Evolutionary conservation across 1,284 basidiomycete species (phyloP).

Genomic region (Leccinum discolor): DNA sequence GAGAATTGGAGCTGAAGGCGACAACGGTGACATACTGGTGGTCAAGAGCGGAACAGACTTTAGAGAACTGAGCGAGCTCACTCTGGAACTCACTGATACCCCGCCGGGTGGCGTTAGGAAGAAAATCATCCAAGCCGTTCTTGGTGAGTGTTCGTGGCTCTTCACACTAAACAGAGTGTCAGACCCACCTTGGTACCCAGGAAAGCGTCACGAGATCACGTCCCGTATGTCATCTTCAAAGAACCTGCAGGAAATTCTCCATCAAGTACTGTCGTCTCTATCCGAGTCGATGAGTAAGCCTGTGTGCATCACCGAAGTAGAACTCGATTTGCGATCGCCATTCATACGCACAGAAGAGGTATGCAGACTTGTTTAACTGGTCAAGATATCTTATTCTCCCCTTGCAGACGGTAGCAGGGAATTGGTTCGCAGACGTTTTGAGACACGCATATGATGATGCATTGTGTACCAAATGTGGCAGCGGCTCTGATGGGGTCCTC

Average conservation of each 20-base stretch:
- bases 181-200: constrained; percentile 29
- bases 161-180: background rate
- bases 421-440: constrained; percentile 89
- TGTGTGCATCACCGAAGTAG: constrained; percentile 69
- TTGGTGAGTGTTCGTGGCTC: constrained; percentile 40
- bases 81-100: constrained; percentile 64
- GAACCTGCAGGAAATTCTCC: constrained; percentile 60
- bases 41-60: constrained; percentile 94
- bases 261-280: constrained; percentile 71
- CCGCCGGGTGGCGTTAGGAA: constrained; percentile 65
- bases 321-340: constrained; percentile 78
- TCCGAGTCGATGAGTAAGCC: constrained; percentile 71
- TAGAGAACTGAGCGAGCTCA: constrained; percentile 80
- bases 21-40: constrained; percentile 71
- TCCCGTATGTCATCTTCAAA: constrained; percentile 64
- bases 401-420: constrained; percentile 73
- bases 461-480: constrained; percentile 57
- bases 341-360: constrained; percentile 77
- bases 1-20: constrained; percentile 74
- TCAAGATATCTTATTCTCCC: background rate
- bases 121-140: constrained; percentile 66
- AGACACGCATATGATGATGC: constrained; percentile 87
- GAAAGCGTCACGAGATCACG: constrained; percentile 64
- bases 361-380: constrained; percentile 4
- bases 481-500: constrained; percentile 77